Evolutionary conservation across 208 protist genomes (phyloP).

Genomic region (Sergeia podlipaevii): DNA sequence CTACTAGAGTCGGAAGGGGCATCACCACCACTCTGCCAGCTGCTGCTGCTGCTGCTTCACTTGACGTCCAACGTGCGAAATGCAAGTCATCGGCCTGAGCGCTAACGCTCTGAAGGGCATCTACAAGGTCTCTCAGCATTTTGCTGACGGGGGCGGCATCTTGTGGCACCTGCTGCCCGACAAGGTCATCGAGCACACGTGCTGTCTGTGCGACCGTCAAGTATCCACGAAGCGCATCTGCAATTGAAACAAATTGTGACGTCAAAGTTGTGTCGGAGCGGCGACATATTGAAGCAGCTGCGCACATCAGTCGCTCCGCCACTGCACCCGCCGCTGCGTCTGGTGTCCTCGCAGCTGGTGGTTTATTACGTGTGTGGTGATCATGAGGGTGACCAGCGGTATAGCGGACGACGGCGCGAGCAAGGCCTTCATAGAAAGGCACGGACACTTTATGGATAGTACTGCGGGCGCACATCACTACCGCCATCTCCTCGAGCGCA

Average conservation of each 20-base stretch:
- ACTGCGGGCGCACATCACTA: slow-evolving; percentile 59
- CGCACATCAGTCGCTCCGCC: slow-evolving; percentile 2
- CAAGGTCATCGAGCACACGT: background rate
- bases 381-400: slow-evolving; percentile 13
- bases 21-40: background rate
- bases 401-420: slow-evolving; percentile 11
- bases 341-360: background rate
- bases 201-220: background rate
- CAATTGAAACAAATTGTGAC: background rate
- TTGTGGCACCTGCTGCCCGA: slow-evolving; percentile 1
- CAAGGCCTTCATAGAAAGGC: slow-evolving; percentile 30
- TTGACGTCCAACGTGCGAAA: background rate
- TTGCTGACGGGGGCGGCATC: background rate
- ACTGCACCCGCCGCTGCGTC: background rate
- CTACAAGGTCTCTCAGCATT: background rate
- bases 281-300: background rate
- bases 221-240: background rate
- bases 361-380: background rate
- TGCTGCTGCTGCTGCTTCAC: background rate
- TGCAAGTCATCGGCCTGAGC: background rate
- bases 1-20: background rate
- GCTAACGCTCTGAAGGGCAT: background rate
- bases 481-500: slow-evolving; percentile 57
- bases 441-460: slow-evolving; percentile 68
- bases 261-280: background rate